A percentile compares a stretch with the other conserved stretches of the same genome.
Conservation (phyloP, 2,329 filamentous ascomycete genomes). For the Ceratocystiopsis brevicomis region DNA sequence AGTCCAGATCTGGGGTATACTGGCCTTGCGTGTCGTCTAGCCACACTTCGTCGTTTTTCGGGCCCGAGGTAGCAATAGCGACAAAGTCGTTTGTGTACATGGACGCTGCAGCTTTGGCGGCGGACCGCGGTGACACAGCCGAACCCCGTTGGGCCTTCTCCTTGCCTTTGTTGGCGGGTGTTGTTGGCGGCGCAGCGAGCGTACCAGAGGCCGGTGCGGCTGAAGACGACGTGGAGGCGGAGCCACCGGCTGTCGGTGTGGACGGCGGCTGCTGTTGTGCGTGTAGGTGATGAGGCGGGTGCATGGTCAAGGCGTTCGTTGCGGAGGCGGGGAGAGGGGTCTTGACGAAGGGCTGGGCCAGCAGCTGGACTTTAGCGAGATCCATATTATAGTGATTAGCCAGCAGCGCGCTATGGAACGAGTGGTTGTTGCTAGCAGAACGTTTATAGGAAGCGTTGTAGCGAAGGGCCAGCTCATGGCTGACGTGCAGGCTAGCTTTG, state of each 20-base stretch:
- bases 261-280: not conserved
- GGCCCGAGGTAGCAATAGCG: slow-evolving; percentile 40
- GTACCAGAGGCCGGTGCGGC: slow-evolving; percentile 12
- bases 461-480: slow-evolving; percentile 72
- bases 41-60: slow-evolving; percentile 19
- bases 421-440: slow-evolving; percentile 41
- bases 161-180: slow-evolving; percentile 43
- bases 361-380: slow-evolving; percentile 63
- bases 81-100: slow-evolving; percentile 74
- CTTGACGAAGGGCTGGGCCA: slow-evolving; percentile 68
- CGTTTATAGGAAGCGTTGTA: slow-evolving; percentile 81
- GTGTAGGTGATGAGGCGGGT: no score
- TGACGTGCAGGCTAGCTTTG: slow-evolving; percentile 58
- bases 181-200: slow-evolving; percentile 31
- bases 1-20: slow-evolving; percentile 18
- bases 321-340: slow-evolving; percentile 36
- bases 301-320: no score
- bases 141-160: slow-evolving; percentile 33
- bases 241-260: not conserved
- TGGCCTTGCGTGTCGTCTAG: slow-evolving; percentile 15
- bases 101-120: slow-evolving; percentile 14
- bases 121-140: no score
- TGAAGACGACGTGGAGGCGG: no score
- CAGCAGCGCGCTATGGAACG: slow-evolving; percentile 54
- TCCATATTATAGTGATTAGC: slow-evolving; percentile 70